Evolutionary conservation across 768 basidiomycete species (phyloP).

Genomic region (Auricularia sp.): DNA sequence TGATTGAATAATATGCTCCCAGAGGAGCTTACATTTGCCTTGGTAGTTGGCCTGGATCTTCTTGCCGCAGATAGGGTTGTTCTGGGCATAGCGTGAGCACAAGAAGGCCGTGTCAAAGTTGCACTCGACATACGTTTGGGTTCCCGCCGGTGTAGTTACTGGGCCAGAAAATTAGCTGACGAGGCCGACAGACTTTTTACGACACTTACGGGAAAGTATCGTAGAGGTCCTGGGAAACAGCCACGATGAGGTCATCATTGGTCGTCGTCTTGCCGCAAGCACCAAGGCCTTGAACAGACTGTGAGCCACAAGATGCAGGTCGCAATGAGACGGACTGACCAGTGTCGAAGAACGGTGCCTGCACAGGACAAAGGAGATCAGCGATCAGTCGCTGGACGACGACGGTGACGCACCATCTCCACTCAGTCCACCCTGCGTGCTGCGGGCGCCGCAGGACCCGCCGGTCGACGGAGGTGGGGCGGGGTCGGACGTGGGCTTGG

Average conservation of each 20-base stretch:
- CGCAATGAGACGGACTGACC: constrained; percentile 19
- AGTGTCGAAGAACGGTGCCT: constrained; percentile 44
- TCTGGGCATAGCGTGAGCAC: background rate
- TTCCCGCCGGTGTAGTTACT: constrained; percentile 49
- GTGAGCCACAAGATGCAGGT: no score
- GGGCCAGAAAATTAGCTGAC: background rate
- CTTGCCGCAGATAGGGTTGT: constrained; percentile 60
- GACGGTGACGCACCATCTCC: background rate
- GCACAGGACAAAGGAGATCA: background rate
- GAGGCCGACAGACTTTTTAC: background rate
- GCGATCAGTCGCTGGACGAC: background rate
- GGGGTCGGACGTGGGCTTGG: background rate
- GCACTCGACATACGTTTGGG: constrained; percentile 36
- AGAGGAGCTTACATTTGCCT: background rate
- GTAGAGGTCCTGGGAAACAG: constrained; percentile 46
- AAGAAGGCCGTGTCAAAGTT: background rate
- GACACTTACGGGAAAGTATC: constrained; percentile 48
- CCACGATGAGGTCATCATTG: constrained; percentile 43
- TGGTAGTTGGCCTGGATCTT: constrained; percentile 28
- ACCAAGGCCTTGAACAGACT: constrained; percentile 26
- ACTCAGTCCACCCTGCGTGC: background rate
- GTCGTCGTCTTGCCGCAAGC: constrained; percentile 52
- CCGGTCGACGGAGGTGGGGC: background rate
- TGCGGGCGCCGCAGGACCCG: background rate
- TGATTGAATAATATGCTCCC: constrained; percentile 25